phyloP scores from a whole-genome alignment of 1,139 yeast genomes.

The Entelexis paramagnoliae region DNA sequence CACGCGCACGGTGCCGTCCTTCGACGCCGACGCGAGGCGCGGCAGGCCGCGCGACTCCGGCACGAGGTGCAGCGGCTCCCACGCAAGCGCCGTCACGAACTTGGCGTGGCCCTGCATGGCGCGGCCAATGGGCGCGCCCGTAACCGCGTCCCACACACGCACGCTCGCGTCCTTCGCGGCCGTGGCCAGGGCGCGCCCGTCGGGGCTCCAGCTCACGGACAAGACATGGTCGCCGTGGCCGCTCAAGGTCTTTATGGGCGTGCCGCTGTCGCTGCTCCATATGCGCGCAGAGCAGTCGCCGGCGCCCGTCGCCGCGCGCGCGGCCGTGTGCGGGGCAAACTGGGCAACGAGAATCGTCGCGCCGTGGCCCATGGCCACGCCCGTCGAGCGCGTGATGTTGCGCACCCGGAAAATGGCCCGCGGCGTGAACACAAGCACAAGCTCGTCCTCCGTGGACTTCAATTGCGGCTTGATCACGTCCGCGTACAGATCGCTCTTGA shows the following conservation, averaged over 20 bases:
- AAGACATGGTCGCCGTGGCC: conserved; percentile 95
- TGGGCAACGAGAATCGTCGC: conserved; percentile 84
- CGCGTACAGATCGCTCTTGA: conserved; percentile 62
- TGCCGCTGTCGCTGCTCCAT: conserved; percentile 95
- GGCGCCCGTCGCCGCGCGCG: conserved; percentile 88
- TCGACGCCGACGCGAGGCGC: conserved; percentile 75
- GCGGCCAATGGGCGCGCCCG: conserved; percentile 65
- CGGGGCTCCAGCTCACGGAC: conserved; percentile 89
- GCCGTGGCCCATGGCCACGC: conserved; percentile 93
- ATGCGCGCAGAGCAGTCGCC: conserved; percentile 96
- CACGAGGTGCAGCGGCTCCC: conserved; percentile 90
- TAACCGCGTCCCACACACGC: conserved; percentile 71
- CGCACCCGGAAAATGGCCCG: conserved; percentile 88
- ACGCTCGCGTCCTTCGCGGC: conserved; percentile 92
- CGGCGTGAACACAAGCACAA: conserved; percentile 87
- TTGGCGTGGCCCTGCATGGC: conserved; percentile 69
- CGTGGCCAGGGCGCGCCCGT: conserved; percentile 83
- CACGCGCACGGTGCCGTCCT: conserved; percentile 78
- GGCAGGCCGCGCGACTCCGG: conserved; percentile 48
- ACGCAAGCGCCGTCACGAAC: conserved; percentile 79
- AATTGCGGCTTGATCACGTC: conserved; percentile 79
- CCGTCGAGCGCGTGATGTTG: conserved; percentile 82
- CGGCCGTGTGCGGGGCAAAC: conserved; percentile 83
- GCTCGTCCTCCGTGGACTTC: conserved; percentile 83
- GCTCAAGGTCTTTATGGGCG: conserved; percentile 65